These are phyloP conservation scores for Zymoseptoria pseudotritici DNA, from an alignment of 2,329 filamentous ascomycete genomes.

Conservation along the genomic window DNA sequence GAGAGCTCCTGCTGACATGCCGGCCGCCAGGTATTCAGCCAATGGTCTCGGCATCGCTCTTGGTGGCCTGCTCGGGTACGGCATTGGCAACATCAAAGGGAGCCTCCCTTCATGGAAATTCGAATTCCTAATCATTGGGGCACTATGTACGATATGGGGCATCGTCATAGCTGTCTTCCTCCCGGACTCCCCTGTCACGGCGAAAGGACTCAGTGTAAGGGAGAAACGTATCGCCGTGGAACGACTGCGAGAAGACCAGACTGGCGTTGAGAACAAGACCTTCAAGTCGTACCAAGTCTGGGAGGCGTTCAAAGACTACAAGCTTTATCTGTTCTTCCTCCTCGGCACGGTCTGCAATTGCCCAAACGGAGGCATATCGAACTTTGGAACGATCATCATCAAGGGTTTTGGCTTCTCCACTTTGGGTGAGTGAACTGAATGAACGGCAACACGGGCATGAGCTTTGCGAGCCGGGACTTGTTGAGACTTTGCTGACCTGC, in stretches of 20 bases:
- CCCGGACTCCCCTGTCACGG: slow-evolving; percentile 44
- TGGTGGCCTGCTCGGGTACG: slow-evolving; percentile 51
- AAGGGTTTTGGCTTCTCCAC: slow-evolving; percentile 50
- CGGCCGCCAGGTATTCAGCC: slow-evolving; percentile 30
- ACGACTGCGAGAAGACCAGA: slow-evolving; percentile 50
- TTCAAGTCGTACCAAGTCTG: slow-evolving; percentile 47
- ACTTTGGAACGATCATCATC: slow-evolving; percentile 54
- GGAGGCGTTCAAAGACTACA: slow-evolving; percentile 52
- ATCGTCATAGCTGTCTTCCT: slow-evolving; percentile 42
- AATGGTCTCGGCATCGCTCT: slow-evolving; percentile 54
- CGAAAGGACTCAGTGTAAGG: slow-evolving; percentile 43
- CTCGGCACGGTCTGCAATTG: slow-evolving; percentile 46
- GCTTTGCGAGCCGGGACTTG: background rate
- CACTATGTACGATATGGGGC: slow-evolving; percentile 53
- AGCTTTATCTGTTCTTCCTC: slow-evolving; percentile 52
- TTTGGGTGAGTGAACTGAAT: slow-evolving; percentile 19
- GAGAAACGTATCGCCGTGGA: slow-evolving; percentile 51
- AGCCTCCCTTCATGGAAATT: slow-evolving; percentile 55
- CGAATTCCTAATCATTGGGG: slow-evolving; percentile 56
- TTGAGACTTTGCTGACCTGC: background rate
- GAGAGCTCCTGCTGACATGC: no score
- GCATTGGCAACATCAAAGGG: slow-evolving; percentile 53
- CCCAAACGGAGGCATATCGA: slow-evolving; percentile 51
- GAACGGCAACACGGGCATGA: background rate
- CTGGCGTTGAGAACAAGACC: slow-evolving; percentile 47